Evolutionary conservation across 1,284 basidiomycete species (phyloP).

Genomic region (Bjerkandera adusta): DNA sequence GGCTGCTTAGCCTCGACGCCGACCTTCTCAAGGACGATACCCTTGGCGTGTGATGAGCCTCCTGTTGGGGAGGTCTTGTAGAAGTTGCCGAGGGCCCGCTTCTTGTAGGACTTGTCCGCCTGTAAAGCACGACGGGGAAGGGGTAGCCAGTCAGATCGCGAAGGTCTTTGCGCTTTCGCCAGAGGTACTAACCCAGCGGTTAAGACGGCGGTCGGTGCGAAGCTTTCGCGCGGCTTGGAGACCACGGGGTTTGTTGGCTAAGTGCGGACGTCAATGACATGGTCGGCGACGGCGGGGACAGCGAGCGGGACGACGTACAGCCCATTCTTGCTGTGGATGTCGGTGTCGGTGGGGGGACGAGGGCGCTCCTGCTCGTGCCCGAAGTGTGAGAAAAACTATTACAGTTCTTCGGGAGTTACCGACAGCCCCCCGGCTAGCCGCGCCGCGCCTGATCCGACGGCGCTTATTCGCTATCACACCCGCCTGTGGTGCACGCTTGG

Average conservation of each 20-base stretch:
- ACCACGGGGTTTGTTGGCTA: conserved; percentile 98
- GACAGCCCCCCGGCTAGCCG: conserved; percentile 5
- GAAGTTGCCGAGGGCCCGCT: conserved; percentile 98
- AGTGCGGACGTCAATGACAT: conserved; percentile 18
- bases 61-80: conserved; percentile 99
- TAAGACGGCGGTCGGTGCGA: conserved; percentile 90
- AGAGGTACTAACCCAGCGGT: conserved; percentile 85
- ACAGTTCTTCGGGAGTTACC: conserved; percentile 23
- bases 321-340: conserved; percentile 72
- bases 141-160: conserved; percentile 1
- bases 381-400: conserved; percentile 29
- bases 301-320: conserved; percentile 54
- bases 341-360: conserved; percentile 31
- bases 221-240: conserved; percentile 99
- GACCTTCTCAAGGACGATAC: conserved; percentile 99
- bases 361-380: conserved; percentile 30
- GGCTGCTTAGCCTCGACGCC: conserved; percentile 95
- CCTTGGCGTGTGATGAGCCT: conserved; percentile 99
- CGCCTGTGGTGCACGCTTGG: too few relatives aligned
- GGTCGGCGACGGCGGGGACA: conserved; percentile 13
- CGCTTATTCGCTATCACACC: too few relatives aligned
- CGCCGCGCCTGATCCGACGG: too few relatives aligned
- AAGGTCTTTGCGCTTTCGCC: conserved; percentile 1
- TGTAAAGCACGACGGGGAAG: conserved; percentile 30
- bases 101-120: conserved; percentile 99